Percentiles rank a stretch among this genome's conserved stretches.
These are phyloP conservation scores for Keithomyces neogunnii DNA, from an alignment of 2,329 filamentous ascomycete species.

Conservation along the genomic window DNA sequence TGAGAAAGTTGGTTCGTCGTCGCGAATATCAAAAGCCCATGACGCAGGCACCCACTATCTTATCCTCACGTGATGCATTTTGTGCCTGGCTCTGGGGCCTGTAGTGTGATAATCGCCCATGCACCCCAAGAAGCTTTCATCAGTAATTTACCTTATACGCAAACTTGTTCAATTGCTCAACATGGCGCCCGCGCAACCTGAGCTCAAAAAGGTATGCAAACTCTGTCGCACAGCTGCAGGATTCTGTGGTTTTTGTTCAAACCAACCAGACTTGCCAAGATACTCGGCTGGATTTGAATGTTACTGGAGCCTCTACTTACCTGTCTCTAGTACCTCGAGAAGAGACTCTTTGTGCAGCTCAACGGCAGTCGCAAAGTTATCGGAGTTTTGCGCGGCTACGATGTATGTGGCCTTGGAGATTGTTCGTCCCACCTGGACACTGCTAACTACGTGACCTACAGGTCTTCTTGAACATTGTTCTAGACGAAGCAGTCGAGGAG, in stretches of 20 bases:
- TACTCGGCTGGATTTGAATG: neutral
- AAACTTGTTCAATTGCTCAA: conserved; percentile 30
- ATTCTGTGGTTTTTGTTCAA: neutral
- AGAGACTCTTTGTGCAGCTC: conserved; percentile 93
- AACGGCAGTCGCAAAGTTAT: conserved; percentile 98
- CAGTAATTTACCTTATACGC: neutral
- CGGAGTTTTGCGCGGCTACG: conserved; percentile 88
- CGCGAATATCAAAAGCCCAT: conserved; percentile 2
- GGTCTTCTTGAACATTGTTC: conserved; percentile 97
- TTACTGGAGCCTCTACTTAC: conserved; percentile 14
- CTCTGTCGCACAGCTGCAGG: neutral
- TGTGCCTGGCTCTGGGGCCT: conserved; percentile 14
- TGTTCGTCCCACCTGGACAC: neutral
- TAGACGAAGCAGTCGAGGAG: conserved; percentile 95
- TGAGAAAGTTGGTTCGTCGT: neutral
- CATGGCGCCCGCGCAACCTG: conserved; percentile 98
- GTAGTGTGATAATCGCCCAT: conserved; percentile 20
- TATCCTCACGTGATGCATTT: conserved; percentile 40
- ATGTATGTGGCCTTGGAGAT: conserved; percentile 51
- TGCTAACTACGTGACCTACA: conserved; percentile 25
- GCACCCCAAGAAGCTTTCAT: conserved; percentile 13
- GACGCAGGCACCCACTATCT: conserved; percentile 23
- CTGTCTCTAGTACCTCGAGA: conserved; percentile 81
- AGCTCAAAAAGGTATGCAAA: conserved; percentile 81
- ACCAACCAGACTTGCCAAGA: neutral